A percentile compares a stretch with the other conserved stretches of the same genome.
phyloP scores from a whole-genome alignment of 805 yeast species.

The Kurtzmaniella cleridarum region DNA sequence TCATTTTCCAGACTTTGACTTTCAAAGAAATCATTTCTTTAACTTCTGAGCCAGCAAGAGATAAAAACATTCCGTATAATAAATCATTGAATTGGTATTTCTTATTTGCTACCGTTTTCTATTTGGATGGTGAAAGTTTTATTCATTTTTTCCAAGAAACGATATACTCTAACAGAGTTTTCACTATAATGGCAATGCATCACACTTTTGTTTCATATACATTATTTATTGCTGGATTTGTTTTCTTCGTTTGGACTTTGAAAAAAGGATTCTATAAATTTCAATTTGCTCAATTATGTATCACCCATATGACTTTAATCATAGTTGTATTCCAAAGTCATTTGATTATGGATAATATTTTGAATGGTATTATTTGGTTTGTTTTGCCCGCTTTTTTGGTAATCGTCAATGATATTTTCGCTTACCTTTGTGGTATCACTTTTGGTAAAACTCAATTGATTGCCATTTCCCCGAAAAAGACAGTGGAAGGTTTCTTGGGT shows the following conservation, averaged over 20 bases:
- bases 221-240: slow-evolving; percentile 80
- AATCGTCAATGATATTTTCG: slow-evolving; percentile 91
- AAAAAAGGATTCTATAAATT: slow-evolving; percentile 85
- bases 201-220: slow-evolving; percentile 83
- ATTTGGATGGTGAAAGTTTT: slow-evolving; percentile 80
- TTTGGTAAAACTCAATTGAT: slow-evolving; percentile 91
- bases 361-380: slow-evolving; percentile 93
- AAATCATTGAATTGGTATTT: slow-evolving; percentile 90
- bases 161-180: slow-evolving; percentile 46
- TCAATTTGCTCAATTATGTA: slow-evolving; percentile 90
- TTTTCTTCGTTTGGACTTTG: slow-evolving; percentile 82
- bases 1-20: slow-evolving; percentile 71
- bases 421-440: slow-evolving; percentile 94
- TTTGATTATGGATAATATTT: slow-evolving; percentile 80
- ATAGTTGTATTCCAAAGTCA: slow-evolving; percentile 93
- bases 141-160: slow-evolving; percentile 58
- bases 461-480: slow-evolving; percentile 92
- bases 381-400: slow-evolving; percentile 87
- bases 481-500: slow-evolving; percentile 95
- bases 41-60: slow-evolving; percentile 80
- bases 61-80: slow-evolving; percentile 77
- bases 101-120: slow-evolving; percentile 79
- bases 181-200: slow-evolving; percentile 61
- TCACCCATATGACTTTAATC: slow-evolving; percentile 88
- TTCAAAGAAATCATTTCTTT: slow-evolving; percentile 86